phyloP scores from a whole-genome alignment of 2,329 filamentous ascomycete genomes.

The Diplodia corticola region DNA sequence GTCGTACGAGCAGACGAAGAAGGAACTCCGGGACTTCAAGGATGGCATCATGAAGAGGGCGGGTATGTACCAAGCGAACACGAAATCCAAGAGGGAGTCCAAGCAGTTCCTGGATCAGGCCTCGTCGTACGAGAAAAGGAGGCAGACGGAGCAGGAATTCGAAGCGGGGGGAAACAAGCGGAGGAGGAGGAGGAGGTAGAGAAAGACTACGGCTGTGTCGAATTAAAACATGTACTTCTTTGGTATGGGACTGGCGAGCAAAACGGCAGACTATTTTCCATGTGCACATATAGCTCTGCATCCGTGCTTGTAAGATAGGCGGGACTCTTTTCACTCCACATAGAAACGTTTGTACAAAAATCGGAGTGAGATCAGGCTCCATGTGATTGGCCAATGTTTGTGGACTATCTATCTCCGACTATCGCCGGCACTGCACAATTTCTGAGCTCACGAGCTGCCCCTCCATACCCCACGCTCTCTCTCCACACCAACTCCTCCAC shows the following conservation, averaged over 20 bases:
- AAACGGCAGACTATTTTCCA: background rate
- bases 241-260: background rate
- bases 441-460: conserved; percentile 11
- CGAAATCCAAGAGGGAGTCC: conserved; percentile 2
- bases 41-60: conserved; percentile 20
- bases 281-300: background rate
- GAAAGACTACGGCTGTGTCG: background rate
- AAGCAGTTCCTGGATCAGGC: conserved; percentile 17
- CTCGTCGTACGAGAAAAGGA: conserved; percentile 23
- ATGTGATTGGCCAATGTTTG: background rate
- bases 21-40: conserved; percentile 5
- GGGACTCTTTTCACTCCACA: background rate
- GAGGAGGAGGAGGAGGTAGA: background rate
- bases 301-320: conserved; percentile 1
- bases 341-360: background rate
- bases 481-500: background rate
- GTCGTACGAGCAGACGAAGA: background rate
- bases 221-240: no score
- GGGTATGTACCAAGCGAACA: background rate
- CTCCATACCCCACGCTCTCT: background rate
- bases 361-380: background rate
- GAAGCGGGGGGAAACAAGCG: background rate
- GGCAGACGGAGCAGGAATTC: conserved; percentile 5
- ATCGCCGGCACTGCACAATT: conserved; percentile 7
- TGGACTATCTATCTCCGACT: background rate